A percentile compares a stretch with the other conserved stretches of the same genome.
phyloP scores from a whole-genome alignment of 2,329 filamentous ascomycete species.

The Ilyonectria destructans region DNA sequence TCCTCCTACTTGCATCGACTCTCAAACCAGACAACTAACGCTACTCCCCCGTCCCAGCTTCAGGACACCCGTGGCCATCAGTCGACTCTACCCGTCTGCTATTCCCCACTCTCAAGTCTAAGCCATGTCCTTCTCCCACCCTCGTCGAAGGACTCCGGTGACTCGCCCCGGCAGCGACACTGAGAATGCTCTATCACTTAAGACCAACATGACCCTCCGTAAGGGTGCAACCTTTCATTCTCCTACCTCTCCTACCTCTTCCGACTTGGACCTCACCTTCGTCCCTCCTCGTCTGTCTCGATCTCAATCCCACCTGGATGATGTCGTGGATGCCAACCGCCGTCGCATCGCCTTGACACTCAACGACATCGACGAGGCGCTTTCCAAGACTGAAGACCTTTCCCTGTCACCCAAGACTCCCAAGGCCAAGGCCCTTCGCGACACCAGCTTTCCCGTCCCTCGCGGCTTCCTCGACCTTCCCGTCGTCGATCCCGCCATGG shows the following conservation, averaged over 20 bases:
- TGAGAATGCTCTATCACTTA: constrained; percentile 54
- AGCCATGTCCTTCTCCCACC: constrained; percentile 67
- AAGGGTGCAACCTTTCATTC: constrained; percentile 81
- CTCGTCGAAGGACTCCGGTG: constrained; percentile 63
- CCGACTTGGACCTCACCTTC: constrained; percentile 60
- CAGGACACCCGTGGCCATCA: constrained; percentile 53
- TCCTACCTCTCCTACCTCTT: constrained; percentile 62
- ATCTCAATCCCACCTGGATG: constrained; percentile 80
- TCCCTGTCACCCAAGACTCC: constrained; percentile 57
- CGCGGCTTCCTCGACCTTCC: constrained; percentile 72
- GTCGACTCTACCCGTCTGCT: constrained; percentile 45
- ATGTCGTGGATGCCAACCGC: constrained; percentile 79
- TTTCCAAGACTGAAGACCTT: constrained; percentile 63
- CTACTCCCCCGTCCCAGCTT: constrained; percentile 49
- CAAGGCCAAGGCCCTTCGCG: constrained; percentile 59
- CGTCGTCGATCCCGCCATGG: constrained; percentile 67
- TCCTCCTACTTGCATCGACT: constrained; percentile 46
- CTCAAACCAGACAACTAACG: constrained; percentile 51
- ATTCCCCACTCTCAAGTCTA: constrained; percentile 55
- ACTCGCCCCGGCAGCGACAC: constrained; percentile 56
- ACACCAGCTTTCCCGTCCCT: constrained; percentile 74
- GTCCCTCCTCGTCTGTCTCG: constrained; percentile 73
- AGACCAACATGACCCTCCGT: constrained; percentile 67
- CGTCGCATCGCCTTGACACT: constrained; percentile 79
- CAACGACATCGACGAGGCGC: constrained; percentile 75